Base-by-base conservation (phyloP, 352 stramenopile genomes). In the Phytophthora citricola region DNA sequence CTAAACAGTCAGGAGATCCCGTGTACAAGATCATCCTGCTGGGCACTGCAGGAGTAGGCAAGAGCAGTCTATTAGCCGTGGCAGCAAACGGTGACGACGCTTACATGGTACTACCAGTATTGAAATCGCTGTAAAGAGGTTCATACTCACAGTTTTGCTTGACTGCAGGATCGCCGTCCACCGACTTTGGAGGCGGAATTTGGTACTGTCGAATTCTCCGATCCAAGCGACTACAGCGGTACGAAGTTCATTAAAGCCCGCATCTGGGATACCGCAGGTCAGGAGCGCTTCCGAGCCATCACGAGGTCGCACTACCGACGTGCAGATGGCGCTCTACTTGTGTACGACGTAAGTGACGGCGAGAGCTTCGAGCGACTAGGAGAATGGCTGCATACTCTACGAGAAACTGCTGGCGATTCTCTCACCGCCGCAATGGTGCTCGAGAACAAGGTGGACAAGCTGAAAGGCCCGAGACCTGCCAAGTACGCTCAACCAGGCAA, bases 401-500 rank as follows among this genome's bases (percentile, higher is more conserved):
- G 79, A 4, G 87, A 97, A 49, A 93, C 93, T 3, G 86, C 91
- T 8, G 90, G 85, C 10, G 81, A 93, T 14, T 93, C 91, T 11
- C 92, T 98, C 48, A 83, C 87, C 41, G 73, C 75, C 12, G 91
- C 97, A 54, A 88, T 90, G 66, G 93, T 98, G 27, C 71, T 94
- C 3, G 93, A 96, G 55, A 98, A 98, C 84, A 98, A 98, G 70
- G 81, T 85, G 29, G 93, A 98, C 69, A 79, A 84, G 59, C 59
- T 91, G 7, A 62, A 59, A 64, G 12, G 27, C 9, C 15, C 48
- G 5, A 34, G 57, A 22, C 45, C 63, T 2, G 32, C 38, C 12
- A 59, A 63, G 20, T 88, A 80, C 34, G 86, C 90, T 3, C 71
- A 91, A 14, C 58, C 73, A n/a, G 61, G 55, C 9, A 46, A 62